Evolutionary conservation across 2,329 filamentous ascomycete genomes (phyloP), one percentile per base, ranked within the genome.

Genomic region (Cryphonectria japonica): DNA sequence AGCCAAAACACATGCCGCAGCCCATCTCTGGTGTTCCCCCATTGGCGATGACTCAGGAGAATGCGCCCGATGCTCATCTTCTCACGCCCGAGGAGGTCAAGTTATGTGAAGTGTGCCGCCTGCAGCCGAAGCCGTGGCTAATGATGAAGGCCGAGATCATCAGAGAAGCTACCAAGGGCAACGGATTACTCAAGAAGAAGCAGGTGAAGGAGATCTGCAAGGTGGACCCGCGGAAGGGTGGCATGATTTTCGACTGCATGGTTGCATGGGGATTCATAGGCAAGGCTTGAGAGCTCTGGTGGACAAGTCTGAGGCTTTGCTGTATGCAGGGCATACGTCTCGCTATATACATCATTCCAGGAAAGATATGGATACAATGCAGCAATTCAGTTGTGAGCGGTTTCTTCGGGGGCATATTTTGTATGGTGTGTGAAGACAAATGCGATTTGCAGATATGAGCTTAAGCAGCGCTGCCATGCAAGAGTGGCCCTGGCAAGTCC

Each of bases 91-190:
- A 97, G 74, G 96, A 99, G 80, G 85, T 89, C 5, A 93, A 97
- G 77, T 84, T 99, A 0, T 99, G 96, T 83, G 93, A 93, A 76
- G 87, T 92, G 57, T 87, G 97, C 19, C 89, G 94, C 59, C 83
- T 99, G 67, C 92, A 96, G 80, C 96, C 96, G 0, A 99, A 99
- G 83, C 93, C 96, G 1, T 99, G 98, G 80, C 82, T 98, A 6
- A 94, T 94, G 78, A 94, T 98, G 81, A 99, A 99, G 81, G 94
- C 98, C 79, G 91, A 93, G 73, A 85, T 98, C n/a, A 82, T 98
- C 67, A 93, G 93, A 76, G 95, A 98, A 79, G 93, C 95, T 0
- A 88, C 97, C 79, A 96, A 95, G 82, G 91, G 91, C 71, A 95
- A 96, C 71, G 96, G 96, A 0, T 88, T 87, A 16, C 83, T 99